phyloP scores from a whole-genome alignment of 108 stramenopile genomes.

The Cafeteria roenbergensis region DNA sequence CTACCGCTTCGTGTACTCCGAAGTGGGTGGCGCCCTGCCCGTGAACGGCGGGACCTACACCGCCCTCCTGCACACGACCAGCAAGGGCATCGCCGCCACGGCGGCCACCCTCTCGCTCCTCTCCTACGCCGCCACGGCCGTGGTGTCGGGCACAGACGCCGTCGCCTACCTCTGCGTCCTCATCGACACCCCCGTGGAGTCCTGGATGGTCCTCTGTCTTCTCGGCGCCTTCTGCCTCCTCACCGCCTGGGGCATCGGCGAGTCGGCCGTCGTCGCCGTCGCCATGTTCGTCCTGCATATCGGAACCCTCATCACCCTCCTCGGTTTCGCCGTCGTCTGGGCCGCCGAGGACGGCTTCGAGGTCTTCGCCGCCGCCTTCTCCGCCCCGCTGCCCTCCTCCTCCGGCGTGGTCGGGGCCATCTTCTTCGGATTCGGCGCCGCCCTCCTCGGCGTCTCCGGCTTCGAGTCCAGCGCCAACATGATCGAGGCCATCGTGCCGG shows the following conservation, averaged over 20 bases:
- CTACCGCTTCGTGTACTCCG: constrained; percentile 52
- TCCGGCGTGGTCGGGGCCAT: constrained; percentile 36
- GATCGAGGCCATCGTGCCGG: constrained; percentile 48
- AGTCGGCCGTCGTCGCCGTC: constrained; percentile 47
- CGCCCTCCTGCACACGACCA: constrained; percentile 51
- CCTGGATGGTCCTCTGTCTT: no score
- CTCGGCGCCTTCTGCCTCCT: constrained; percentile 46
- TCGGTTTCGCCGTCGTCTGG: constrained; percentile 28
- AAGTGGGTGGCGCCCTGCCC: constrained; percentile 56
- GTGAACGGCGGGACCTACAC: constrained; percentile 63
- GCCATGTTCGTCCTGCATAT: constrained; percentile 51
- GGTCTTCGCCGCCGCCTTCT: constrained; percentile 24
- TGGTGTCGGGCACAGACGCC: constrained; percentile 38
- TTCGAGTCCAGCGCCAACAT: constrained; percentile 55
- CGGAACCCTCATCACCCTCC: constrained; percentile 31
- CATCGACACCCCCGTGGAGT: no score
- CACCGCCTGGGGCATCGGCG: constrained; percentile 41
- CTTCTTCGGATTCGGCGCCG: constrained; percentile 49
- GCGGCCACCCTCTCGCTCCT: constrained; percentile 43
- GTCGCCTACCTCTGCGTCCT: constrained; percentile 47
- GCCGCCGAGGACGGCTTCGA: constrained; percentile 26
- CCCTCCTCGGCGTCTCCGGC: constrained; percentile 55
- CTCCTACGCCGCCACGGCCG: constrained; percentile 57
- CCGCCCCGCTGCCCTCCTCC: constrained; percentile 19
- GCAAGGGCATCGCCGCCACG: constrained; percentile 39